A percentile compares a stretch with the other conserved stretches of the same genome.
Evolutionary conservation across 2,329 filamentous ascomycete genomes (phyloP).

Genomic region (Hawksworthiomyces lignivorus): DNA sequence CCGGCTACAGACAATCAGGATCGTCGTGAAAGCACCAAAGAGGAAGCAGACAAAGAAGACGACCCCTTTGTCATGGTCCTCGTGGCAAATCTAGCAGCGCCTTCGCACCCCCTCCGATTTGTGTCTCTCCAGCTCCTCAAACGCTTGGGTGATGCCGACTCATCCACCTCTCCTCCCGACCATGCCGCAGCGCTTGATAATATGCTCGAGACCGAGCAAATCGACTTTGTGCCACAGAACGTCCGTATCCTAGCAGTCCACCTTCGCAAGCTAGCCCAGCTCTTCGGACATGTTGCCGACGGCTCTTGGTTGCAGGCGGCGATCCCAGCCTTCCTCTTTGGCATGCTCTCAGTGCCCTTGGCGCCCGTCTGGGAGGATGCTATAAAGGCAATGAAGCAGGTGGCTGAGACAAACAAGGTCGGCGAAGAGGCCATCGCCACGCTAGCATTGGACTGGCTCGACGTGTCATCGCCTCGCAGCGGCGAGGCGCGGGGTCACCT

Average conservation of each 20-base stretch:
- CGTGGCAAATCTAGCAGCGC: slow-evolving; percentile 64
- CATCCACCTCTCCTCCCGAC: slow-evolving; percentile 28
- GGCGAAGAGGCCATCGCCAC: slow-evolving; percentile 68
- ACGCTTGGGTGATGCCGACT: slow-evolving; percentile 3
- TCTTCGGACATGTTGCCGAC: slow-evolving; percentile 52
- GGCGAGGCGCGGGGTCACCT: slow-evolving; percentile 22
- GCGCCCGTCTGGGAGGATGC: slow-evolving; percentile 84
- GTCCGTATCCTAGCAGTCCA: slow-evolving; percentile 75
- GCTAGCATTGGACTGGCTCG: slow-evolving; percentile 73
- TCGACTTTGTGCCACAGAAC: slow-evolving; percentile 67
- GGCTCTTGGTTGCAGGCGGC: slow-evolving; percentile 61
- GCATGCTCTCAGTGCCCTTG: slow-evolving; percentile 77
- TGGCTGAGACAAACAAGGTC: slow-evolving; percentile 55
- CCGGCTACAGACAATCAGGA: background rate
- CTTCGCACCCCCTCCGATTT: slow-evolving; percentile 67
- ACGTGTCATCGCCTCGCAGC: slow-evolving; percentile 45
- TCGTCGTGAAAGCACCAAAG: slow-evolving; percentile 18
- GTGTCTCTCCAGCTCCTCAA: slow-evolving; percentile 64
- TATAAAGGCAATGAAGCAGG: slow-evolving; percentile 64
- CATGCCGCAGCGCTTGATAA: slow-evolving; percentile 46
- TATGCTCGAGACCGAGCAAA: slow-evolving; percentile 75
- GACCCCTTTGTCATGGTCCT: slow-evolving; percentile 58
- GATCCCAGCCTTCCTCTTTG: slow-evolving; percentile 78
- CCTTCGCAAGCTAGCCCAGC: slow-evolving; percentile 64
- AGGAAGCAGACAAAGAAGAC: slow-evolving; percentile 41